A percentile compares a stretch with the other conserved stretches of the same genome.
These are phyloP conservation scores for Orychophragmus violaceus DNA, from an alignment of 345 rosid genomes.

Conservation along the genomic window DNA sequence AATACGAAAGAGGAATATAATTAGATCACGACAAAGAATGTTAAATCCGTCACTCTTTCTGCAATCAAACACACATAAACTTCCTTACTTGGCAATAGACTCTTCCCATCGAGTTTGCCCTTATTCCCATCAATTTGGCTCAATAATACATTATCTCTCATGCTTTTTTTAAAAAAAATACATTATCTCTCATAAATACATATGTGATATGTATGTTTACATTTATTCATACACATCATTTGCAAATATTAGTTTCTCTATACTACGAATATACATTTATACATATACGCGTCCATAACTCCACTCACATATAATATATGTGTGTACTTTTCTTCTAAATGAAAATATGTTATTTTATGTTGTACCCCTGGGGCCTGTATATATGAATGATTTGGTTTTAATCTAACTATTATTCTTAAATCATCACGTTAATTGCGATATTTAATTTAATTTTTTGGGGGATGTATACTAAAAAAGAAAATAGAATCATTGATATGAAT, in stretches of 20 bases:
- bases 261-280: background rate
- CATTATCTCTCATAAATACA: constrained; percentile 11
- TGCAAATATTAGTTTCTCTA: constrained; percentile 15
- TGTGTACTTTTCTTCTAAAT: background rate
- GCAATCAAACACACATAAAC: constrained; percentile 32
- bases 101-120: constrained; percentile 25
- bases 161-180: too few relatives aligned
- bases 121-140: constrained; percentile 20
- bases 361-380: background rate
- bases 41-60: constrained; percentile 54
- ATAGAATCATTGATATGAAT: background rate
- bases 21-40: constrained; percentile 37
- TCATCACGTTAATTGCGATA: background rate
- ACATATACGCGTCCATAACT: background rate
- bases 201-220: constrained; percentile 1
- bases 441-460: background rate
- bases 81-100: constrained; percentile 35
- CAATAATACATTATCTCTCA: constrained; percentile 13
- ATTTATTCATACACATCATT: constrained; percentile 29
- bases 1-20: constrained; percentile 30
- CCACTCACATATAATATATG: too few relatives aligned
- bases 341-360: background rate
- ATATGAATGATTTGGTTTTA: background rate
- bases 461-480: background rate
- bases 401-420: background rate